Evolutionary conservation across 139 green algal species (phyloP).

Genomic region (Chlorella sp.): DNA sequence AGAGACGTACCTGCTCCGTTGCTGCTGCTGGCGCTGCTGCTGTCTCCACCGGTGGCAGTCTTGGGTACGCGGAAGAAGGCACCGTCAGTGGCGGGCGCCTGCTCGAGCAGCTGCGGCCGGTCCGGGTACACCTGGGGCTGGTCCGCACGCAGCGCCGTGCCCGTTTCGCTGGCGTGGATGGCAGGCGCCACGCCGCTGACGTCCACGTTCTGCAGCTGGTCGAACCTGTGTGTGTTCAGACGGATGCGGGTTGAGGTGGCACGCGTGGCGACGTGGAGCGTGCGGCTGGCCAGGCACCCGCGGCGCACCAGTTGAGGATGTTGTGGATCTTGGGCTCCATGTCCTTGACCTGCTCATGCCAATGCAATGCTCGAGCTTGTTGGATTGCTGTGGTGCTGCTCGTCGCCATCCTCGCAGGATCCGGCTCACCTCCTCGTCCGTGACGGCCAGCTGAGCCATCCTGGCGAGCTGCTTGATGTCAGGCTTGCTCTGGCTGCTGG

Average conservation of each 20-base stretch:
- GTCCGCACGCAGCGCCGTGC: slow-evolving; percentile 48
- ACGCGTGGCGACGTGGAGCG: background rate
- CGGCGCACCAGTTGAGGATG: slow-evolving; percentile 63
- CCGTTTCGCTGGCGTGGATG: slow-evolving; percentile 34
- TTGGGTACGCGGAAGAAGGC: slow-evolving; percentile 59
- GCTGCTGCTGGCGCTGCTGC: slow-evolving; percentile 8
- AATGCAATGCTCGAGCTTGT: background rate
- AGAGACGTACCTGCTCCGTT: background rate
- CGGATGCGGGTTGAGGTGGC: background rate
- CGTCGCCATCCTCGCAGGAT: background rate
- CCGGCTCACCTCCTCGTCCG: background rate
- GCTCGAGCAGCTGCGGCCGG: slow-evolving; percentile 40
- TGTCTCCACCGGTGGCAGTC: slow-evolving; percentile 29
- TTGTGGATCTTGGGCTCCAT: slow-evolving; percentile 59
- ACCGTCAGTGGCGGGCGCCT: slow-evolving; percentile 41
- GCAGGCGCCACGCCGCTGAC: slow-evolving; percentile 51
- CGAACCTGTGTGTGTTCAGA: slow-evolving; percentile 49
- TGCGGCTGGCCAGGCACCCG: background rate
- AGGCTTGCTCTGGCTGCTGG: background rate
- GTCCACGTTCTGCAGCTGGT: slow-evolving; percentile 62
- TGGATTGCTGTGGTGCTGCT: background rate
- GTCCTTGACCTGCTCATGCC: slow-evolving; percentile 49
- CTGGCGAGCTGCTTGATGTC: background rate
- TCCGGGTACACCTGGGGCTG: background rate
- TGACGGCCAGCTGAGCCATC: background rate